Evolutionary conservation across 805 yeast species (phyloP), one percentile per base, ranked within the genome.

Genomic region (Metschnikowia reukaufii): DNA sequence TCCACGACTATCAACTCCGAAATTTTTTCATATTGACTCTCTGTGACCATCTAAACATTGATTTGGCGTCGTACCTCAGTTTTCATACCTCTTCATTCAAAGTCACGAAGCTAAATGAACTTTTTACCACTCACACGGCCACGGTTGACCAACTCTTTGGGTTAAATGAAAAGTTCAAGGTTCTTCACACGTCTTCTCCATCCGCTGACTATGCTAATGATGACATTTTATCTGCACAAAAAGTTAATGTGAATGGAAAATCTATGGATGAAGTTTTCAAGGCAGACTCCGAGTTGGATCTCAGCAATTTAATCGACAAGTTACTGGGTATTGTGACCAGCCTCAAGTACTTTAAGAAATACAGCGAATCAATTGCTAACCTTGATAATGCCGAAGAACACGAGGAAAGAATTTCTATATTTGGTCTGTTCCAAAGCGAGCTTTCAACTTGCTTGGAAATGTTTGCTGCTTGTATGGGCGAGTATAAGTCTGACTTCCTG

Each of bases 291-390:
- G 59, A 56, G 16, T 32, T 47, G 4, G 60, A 61, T 41, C 43
- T 72, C 31, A 46, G 52, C 29, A 56, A 57, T 30, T 54, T 72
- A 39, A 62, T 70, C 9, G 54, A 54, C 39, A 69, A 67, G 42
- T 46, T 72, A 19, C 55, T 66, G 3, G 64, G 59, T 29, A 46
- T 72, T 17, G 52, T 71, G 4, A 62, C 69, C 2, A 71, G 70
- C 49, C 52, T 72, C 30, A 65, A 61, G 44, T 72, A 55, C 49
- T 72, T 70, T 50, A 60, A 66, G 40, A 70, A 70, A 39, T 72
- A 70, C 52, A 66, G 68, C 47, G 60, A 59, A 34, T 63, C 72
- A 1, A 68, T 68, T 1, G 36, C 54, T 23, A 41, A 50, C 5
- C 49, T 58, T 4, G 49, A 55, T 13, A 63, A 60, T 39, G 50